Conservation (phyloP, 2,329 filamentous ascomycete species). For the Talaromyces funiculosus region DNA sequence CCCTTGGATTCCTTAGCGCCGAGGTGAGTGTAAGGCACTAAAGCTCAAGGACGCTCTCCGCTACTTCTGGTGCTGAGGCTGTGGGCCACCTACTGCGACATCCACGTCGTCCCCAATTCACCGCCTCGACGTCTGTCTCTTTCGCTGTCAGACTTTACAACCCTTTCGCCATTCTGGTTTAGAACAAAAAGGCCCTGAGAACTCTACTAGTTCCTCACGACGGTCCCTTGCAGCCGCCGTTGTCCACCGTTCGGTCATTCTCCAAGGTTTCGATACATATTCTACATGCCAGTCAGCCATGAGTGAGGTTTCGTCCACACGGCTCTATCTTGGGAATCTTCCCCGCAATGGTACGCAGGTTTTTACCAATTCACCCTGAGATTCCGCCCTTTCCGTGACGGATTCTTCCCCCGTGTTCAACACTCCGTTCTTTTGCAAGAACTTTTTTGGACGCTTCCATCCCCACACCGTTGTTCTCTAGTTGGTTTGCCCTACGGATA, state of each 20-base stretch:
- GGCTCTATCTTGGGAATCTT: conserved; percentile 96
- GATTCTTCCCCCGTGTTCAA: conserved; percentile 13
- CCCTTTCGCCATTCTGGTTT: background rate
- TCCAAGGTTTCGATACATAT: background rate
- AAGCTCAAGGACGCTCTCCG: conserved; percentile 10
- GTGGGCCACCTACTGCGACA: background rate
- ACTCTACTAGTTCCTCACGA: background rate
- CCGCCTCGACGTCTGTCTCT: conserved; percentile 5
- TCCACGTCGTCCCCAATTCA: conserved; percentile 6
- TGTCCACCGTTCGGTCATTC: background rate
- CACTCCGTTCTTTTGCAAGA: conserved; percentile 7
- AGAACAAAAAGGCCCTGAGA: background rate
- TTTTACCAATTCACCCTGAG: conserved; percentile 26
- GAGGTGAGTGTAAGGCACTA: conserved; percentile 6
- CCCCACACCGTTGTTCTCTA: conserved; percentile 11
- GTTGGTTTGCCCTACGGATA: conserved; percentile 5
- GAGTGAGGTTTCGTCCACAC: conserved; percentile 86
- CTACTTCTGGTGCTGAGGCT: conserved; percentile 2
- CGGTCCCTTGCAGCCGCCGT: conserved; percentile 1
- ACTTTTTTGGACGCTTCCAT: conserved; percentile 10
- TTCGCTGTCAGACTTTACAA: background rate
- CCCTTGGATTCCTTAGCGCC: conserved; percentile 5
- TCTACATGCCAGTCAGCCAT: conserved; percentile 41
- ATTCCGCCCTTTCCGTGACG: conserved; percentile 18
- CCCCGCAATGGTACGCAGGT: conserved; percentile 78